phyloP scores from a whole-genome alignment of 441 rosid species.

The Populus trichocarpa region DNA sequence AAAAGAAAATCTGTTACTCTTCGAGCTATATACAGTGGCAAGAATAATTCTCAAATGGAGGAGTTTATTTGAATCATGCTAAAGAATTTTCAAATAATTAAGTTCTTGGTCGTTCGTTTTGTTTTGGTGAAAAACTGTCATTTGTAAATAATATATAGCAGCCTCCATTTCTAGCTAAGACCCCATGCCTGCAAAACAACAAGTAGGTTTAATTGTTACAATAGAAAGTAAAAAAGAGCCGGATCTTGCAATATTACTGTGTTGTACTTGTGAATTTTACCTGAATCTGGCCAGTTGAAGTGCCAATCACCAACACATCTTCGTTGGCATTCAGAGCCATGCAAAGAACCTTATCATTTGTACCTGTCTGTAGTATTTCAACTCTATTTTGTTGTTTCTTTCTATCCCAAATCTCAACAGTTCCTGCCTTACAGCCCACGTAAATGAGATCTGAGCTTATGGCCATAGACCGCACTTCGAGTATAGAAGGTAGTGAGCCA shows the following conservation, averaged over 20 bases:
- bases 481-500: constrained; percentile 41
- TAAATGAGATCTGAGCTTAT: constrained; percentile 61
- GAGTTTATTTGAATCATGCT: constrained; percentile 12
- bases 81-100: constrained; percentile 18
- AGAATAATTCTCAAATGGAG: neutral
- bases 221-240: neutral
- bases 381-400: constrained; percentile 49
- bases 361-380: constrained; percentile 43
- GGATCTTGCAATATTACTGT: neutral
- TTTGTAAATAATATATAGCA: constrained; percentile 8
- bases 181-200: constrained; percentile 64
- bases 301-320: constrained; percentile 57
- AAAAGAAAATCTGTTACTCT: neutral
- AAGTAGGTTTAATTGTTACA: neutral
- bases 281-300: constrained; percentile 69
- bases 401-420: constrained; percentile 61
- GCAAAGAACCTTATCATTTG: constrained; percentile 40
- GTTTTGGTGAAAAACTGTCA: neutral
- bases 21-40: constrained; percentile 17
- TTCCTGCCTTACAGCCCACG: constrained; percentile 66
- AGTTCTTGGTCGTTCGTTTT: constrained; percentile 9
- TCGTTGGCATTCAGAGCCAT: constrained; percentile 55
- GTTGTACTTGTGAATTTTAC: constrained; percentile 20
- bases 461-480: constrained; percentile 51
- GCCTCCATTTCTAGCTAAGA: constrained; percentile 37